Base-by-base conservation (phyloP, 2,329 filamentous ascomycete genomes). In the Alternaria sp. region DNA sequence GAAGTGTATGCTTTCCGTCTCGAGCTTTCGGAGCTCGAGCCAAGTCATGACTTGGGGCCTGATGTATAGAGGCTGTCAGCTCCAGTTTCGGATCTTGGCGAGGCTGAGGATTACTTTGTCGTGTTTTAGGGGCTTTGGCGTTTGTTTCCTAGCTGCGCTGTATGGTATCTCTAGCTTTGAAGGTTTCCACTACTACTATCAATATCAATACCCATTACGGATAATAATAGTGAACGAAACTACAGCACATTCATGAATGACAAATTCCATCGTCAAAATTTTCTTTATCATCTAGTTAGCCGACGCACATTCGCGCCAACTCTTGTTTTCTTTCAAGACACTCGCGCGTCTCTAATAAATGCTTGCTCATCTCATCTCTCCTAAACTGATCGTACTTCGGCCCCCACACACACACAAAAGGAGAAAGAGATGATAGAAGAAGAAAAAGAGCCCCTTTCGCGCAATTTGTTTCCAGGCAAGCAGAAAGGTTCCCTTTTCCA, bases 381-480 rank as follows among this genome's bases (percentile, higher is more conserved):
- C 17, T 9, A 6, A 40, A 24, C 5, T 13, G 10, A 45, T 17
- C 17, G 17, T 17, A 17, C 17, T 17, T 17, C 17, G 17, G 1
- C 17, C 17, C 17, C 1, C 17, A 17, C 17, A 17, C 17, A 17
- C 17, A 17, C 17, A 17, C 17, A 17, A 17, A 2, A 17, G 17
- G 17, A 17, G 17, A 17, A 17, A 17, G 17, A 17, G 17, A 17
- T 17, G 17, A 17, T 17, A 2, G 17, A 17, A 17, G 17, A 17
- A 17, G 17, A 17, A 17, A 17, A 48, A 36, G 23, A 56, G 40
- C 24, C 52, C 52, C 4, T 37, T 17, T 17, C 8, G 36, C 41
- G 54, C 45, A 49, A 36, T 49, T 49, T 49, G 45, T 40, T 40
- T 40, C 29, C 45, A 17, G 45, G 45, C 45, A 23, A 33, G n/a